Base-by-base conservation (phyloP, 2,329 filamentous ascomycete species). In the Cytospora mali region DNA sequence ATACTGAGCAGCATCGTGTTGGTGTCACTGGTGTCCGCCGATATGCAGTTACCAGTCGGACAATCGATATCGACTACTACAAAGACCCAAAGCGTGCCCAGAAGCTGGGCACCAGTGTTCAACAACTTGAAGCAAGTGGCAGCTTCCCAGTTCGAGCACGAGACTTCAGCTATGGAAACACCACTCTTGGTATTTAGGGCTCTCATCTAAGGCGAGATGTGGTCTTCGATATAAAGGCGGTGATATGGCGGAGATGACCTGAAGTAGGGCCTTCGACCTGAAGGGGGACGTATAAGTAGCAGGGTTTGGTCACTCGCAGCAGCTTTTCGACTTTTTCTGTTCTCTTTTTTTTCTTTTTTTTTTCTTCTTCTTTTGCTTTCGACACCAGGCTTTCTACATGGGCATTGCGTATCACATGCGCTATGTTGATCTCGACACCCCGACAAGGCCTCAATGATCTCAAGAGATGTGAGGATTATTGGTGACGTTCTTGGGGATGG, bases 1-100 rank as follows among this genome's bases (percentile, higher is more conserved):
- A 74, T 60, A 33, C 39, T 54, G 25, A 55, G 14, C 18, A 65
- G 64, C 64, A 65, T 4, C 52, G 58, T 5, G 62, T 65, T 4
- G 49, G 18, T 2, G 61, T 56, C 0, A 21, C 6, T 5, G 64
- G 53, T 4, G 42, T 61, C 0, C 61, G 64, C 10, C 56, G 64
- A 1, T 65, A 63, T 31, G 64, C 61, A 1, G 28, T 63, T 11
- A 65, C 64, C 9, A 56, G 61, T 13, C 56, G 64, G 0, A 60
- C 57, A 2, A 65, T 65, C 29, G 60, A 63, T 13, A 31, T 53
- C 3, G 49, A 55, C 6, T 35, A 63, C 31, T 65, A 65, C 49
- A 16, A 42, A 6, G 27, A 58, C 14, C 6, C 25, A 2, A 39
- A 58, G 21, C 3, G 28, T n/a, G 46, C 33, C 18, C 6, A 4